Conservation (phyloP, 371 early-diverging fungal genomes). For the Syncephalastrum racemosum region DNA sequence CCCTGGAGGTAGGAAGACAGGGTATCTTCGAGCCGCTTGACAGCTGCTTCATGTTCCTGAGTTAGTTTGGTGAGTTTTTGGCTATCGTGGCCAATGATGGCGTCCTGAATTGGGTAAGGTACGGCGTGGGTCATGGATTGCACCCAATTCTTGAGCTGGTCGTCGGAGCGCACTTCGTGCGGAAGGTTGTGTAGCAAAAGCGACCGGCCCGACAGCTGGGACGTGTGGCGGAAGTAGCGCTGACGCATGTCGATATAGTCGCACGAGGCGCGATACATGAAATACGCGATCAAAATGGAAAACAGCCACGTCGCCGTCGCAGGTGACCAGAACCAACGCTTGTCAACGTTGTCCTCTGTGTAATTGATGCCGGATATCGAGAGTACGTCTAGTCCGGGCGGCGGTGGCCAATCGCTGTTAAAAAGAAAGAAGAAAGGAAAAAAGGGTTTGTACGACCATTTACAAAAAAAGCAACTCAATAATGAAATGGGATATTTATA, state of each 20-base stretch:
- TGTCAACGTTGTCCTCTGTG: conserved; percentile 16
- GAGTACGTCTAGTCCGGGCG: conserved; percentile 23
- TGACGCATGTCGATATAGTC: conserved; percentile 63
- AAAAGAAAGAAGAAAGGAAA: conserved; percentile 11
- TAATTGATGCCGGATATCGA: conserved; percentile 34
- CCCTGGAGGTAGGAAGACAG: conserved; percentile 64
- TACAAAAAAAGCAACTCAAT: neutral
- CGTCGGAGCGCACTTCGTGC: conserved; percentile 53
- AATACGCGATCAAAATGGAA: conserved; percentile 51
- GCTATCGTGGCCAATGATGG: conserved; percentile 72
- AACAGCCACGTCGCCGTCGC: conserved; percentile 64
- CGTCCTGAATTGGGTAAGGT: conserved; percentile 53
- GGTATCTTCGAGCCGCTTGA: conserved; percentile 65
- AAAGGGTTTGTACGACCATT: conserved; percentile 1
- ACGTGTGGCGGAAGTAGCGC: conserved; percentile 56
- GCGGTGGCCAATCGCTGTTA: conserved; percentile 38
- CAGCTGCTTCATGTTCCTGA: conserved; percentile 66
- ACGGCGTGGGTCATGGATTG: conserved; percentile 31
- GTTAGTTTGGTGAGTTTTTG: conserved; percentile 67
- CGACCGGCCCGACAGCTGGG: conserved; percentile 58
- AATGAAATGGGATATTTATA: neutral
- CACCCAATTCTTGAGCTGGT: conserved; percentile 56
- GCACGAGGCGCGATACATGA: conserved; percentile 56
- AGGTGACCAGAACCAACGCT: conserved; percentile 65
- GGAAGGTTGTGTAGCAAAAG: conserved; percentile 75